These are phyloP conservation scores for Rhizodiscina lignyota DNA, from an alignment of 495 filamentous ascomycete species.

Conservation along the genomic window DNA sequence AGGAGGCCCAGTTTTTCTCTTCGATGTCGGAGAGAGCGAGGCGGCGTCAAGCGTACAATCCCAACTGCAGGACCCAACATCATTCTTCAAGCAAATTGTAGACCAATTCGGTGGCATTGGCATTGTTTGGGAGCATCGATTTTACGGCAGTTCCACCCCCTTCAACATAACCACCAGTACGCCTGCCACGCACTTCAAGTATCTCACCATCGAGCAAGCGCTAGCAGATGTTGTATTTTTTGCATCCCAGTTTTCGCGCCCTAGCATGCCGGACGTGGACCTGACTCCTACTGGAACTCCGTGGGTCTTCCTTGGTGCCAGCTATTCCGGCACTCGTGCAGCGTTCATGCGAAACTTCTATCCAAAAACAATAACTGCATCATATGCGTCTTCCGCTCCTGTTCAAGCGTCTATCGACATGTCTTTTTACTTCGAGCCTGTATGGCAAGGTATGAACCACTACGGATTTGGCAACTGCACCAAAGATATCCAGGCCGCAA, in stretches of 20 bases:
- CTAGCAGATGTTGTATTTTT: slow-evolving; percentile 36
- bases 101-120: slow-evolving; percentile 33
- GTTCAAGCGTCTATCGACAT: slow-evolving; percentile 38
- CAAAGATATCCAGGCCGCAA: slow-evolving; percentile 32
- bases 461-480: slow-evolving; percentile 38
- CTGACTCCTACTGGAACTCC: slow-evolving; percentile 31
- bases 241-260: slow-evolving; percentile 29
- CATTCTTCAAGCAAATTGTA: slow-evolving; percentile 28
- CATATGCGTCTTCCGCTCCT: slow-evolving; percentile 39
- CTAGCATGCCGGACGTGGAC: slow-evolving; percentile 18
- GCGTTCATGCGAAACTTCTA: slow-evolving; percentile 38
- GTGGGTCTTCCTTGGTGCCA: slow-evolving; percentile 44
- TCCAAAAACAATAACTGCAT: slow-evolving; percentile 38
- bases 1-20: slow-evolving; percentile 37
- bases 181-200: slow-evolving; percentile 30
- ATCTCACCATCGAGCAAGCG: slow-evolving; percentile 33
- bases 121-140: slow-evolving; percentile 44
- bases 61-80: slow-evolving; percentile 22
- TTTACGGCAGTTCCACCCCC: slow-evolving; percentile 32
- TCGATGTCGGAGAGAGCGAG: slow-evolving; percentile 31
- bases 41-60: slow-evolving; percentile 17
- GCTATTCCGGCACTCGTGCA: slow-evolving; percentile 38
- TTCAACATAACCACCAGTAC: slow-evolving; percentile 28
- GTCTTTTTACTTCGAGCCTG: slow-evolving; percentile 38
- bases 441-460: slow-evolving; percentile 33